Conservation (phyloP, 2,329 filamentous ascomycete genomes). For the Achaetomium macrosporum region DNA sequence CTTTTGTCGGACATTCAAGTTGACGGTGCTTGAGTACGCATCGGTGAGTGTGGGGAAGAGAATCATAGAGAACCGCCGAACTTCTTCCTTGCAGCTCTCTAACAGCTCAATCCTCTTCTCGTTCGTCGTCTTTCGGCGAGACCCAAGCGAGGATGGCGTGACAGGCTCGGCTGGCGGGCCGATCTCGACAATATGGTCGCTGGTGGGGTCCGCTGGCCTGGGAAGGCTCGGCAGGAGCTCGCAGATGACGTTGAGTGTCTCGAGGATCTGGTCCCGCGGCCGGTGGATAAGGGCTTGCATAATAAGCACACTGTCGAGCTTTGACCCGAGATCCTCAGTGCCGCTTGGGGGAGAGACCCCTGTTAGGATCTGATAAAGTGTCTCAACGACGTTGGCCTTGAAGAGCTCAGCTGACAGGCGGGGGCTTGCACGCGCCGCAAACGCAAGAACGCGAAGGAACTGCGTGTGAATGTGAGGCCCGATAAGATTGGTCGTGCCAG, state of each 20-base stretch:
- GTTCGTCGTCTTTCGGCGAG: slow-evolving; percentile 54
- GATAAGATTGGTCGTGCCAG: slow-evolving; percentile 92
- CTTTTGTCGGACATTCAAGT: slow-evolving; percentile 88
- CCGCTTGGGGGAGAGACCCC: slow-evolving; percentile 86
- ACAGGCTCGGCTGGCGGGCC: slow-evolving; percentile 35
- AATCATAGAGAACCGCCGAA: slow-evolving; percentile 88
- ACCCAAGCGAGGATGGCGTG: slow-evolving; percentile 36
- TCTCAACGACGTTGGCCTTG: slow-evolving; percentile 96
- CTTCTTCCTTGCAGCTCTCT: slow-evolving; percentile 74
- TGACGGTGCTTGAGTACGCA: slow-evolving; percentile 96
- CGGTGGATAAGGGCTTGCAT: slow-evolving; percentile 98
- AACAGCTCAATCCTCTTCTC: slow-evolving; percentile 79
- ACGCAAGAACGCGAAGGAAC: slow-evolving; percentile 85
- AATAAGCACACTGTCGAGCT: slow-evolving; percentile 92
- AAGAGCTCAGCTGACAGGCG: slow-evolving; percentile 82
- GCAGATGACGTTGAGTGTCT: slow-evolving; percentile 95
- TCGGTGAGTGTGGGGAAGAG: slow-evolving; percentile 92
- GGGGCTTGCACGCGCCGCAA: slow-evolving; percentile 84
- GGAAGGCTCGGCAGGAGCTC: slow-evolving; percentile 79
- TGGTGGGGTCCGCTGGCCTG: slow-evolving; percentile 41
- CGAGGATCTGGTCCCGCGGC: slow-evolving; percentile 90
- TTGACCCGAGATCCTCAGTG: slow-evolving; percentile 69
- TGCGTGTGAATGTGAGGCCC: slow-evolving; percentile 92
- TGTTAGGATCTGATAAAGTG: slow-evolving; percentile 92
- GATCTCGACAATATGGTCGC: slow-evolving; percentile 41